phyloP scores from a whole-genome alignment of 2,329 filamentous ascomycete genomes.

The Ustilaginoidea virens region DNA sequence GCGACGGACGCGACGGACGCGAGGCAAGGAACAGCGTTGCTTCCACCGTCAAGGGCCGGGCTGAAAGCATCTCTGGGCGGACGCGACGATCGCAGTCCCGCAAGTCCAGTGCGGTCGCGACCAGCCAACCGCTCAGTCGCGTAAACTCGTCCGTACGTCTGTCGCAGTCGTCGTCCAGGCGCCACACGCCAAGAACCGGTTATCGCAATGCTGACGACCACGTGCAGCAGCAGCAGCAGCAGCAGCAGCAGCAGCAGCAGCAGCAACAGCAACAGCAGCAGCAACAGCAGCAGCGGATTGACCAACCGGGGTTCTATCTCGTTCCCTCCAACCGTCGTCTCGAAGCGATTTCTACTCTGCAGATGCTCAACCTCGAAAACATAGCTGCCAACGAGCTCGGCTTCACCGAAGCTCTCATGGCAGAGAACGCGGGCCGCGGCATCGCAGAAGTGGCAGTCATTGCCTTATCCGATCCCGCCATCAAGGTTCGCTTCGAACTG shows the following conservation, averaged over 20 bases:
- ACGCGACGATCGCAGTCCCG: conserved; percentile 38
- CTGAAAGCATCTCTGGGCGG: conserved; percentile 35
- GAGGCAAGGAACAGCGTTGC: conserved; percentile 32
- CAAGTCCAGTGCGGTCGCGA: conserved; percentile 31
- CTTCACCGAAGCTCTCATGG: conserved; percentile 76
- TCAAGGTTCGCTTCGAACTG: conserved; percentile 34
- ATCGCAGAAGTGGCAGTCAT: conserved; percentile 71
- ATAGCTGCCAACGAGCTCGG: conserved; percentile 79
- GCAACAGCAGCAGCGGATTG: conserved; percentile 21
- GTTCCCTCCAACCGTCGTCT: conserved; percentile 39
- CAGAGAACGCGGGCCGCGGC: conserved; percentile 78
- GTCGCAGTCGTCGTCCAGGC: conserved; percentile 14
- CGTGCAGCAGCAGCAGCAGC: no score
- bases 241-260: no score
- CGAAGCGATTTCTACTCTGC: conserved; percentile 54
- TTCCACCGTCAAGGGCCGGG: conserved; percentile 19
- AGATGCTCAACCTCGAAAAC: conserved; percentile 87
- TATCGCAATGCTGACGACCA: conserved; percentile 16
- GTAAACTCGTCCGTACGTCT: conserved; percentile 31
- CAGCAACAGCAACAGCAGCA: no score
- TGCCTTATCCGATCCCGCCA: conserved; percentile 47
- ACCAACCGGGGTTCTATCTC: conserved; percentile 34
- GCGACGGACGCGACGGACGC: no score
- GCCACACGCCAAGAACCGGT: conserved; percentile 15
- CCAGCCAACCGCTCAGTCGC: conserved; percentile 26